Evolutionary conservation across 495 filamentous ascomycete genomes (phyloP), one percentile per base, ranked within the genome.

Genomic region (Xylaria longipes): DNA sequence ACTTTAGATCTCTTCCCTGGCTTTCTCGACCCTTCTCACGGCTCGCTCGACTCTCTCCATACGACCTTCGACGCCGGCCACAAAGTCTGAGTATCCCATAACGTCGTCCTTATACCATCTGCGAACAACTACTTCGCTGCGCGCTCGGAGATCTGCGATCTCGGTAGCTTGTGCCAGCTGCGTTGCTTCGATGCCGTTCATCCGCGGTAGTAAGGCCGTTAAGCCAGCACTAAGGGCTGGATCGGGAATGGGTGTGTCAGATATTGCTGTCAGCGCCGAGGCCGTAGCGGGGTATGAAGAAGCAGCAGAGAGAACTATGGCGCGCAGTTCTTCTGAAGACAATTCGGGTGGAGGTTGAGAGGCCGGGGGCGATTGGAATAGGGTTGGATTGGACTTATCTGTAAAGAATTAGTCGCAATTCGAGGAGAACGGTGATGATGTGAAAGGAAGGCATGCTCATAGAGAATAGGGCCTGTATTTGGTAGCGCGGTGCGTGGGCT

Each of bases 91-190:
- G 73, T 87, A 88, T 17, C 87, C 86, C 48, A 97, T 79, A 65
- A 95, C 83, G 15, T 89, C 86, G 61, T 89, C 80, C 75, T 94
- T 89, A 82, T 97, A 95, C 94, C 94, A 97, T 22, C 87, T 80
- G 79, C 93, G 87, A 68, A 98, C 78, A n/a, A 90, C 81, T 31
- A 80, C 78, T 68, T 94, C 95, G 69, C 89, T 97, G 25, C 92
- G 85, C n/a, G 85, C 84, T 60, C 94, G 80, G 70, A 99, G 78
- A 70, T 89, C 89, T 33, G 90, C 88, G 43, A 97, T 88, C 73
- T 92, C 87, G 29, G 84, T 82, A n/a, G 87, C 88, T 80, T 97
- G 95, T 27, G 88, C 85, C 6, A 87, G 79, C 81, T 98, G 94
- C 33, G 83, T 82, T 29, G 84, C 81, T 73, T 91, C 87, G 6